Evolutionary conservation across 1,284 basidiomycete genomes (phyloP), one percentile per base, ranked within the genome.

Genomic region (Cutaneotrichosporon mucoides): DNA sequence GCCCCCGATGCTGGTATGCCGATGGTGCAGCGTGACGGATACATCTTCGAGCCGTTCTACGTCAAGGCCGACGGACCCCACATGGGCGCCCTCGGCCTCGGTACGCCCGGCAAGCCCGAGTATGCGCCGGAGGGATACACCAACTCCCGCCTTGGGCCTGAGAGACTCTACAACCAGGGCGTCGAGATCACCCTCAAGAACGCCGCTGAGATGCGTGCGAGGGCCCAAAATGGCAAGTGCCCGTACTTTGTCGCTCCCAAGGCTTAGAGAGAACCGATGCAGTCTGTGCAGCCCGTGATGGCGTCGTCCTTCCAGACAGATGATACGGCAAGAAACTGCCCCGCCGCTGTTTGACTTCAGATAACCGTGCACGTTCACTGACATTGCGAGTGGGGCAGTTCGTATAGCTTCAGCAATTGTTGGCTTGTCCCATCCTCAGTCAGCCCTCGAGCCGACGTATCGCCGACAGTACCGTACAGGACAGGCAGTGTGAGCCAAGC

Each of bases 31-130:
- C 55, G 61, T 6, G 16, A 57, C 16, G 61, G 61, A 0, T 63
- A 55, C 55, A 55, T 63, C 38, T 63, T 53, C n/a, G 61, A 63
- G 58, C 61, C 61, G 37, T 63, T 43, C 46, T 63, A 63, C 37
- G 38, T 41, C 16, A 34, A n/a, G 24, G 33, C 37, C 2, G 24
- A 16, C 5, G 48, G 38, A 5, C 11, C 46, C 6, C 41, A 12
- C 10, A 13, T 60, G 15, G 61, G 61, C 16, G 46, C 49, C 1
- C 46, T 60, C 2, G 59, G 55, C 11, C 41, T 35, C 15, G 38
- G 36, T 35, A 46, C 36, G 10, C 57, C 58, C 0, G 58, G 57
- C 12, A 47, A 45, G 2, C 8, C 49, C 6, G 35, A 55, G 53
- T 62, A 50, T 40, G 35, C 45, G 6, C n/a, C 49, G 5, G 34